Conservation (phyloP, 2,329 filamentous ascomycete species). For the Akanthomyces dipterigenus region DNA sequence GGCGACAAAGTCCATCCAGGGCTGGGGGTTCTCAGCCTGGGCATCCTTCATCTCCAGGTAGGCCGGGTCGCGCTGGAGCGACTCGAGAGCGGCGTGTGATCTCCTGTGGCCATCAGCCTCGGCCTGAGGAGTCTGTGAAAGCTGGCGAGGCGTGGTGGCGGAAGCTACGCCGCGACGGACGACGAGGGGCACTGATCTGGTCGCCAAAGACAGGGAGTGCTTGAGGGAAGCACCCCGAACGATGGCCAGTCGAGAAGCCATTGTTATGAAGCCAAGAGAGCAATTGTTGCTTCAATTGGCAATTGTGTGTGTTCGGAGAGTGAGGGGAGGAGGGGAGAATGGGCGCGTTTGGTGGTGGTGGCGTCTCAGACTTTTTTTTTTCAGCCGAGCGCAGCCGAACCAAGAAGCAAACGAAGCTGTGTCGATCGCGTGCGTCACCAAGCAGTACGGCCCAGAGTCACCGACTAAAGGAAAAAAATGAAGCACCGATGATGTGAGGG, state of each 20-base stretch:
- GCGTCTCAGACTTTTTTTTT: background rate
- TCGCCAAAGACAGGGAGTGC: slow-evolving; percentile 14
- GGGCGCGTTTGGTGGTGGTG: background rate
- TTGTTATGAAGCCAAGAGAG: slow-evolving; percentile 13
- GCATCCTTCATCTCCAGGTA: slow-evolving; percentile 20
- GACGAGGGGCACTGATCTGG: slow-evolving; percentile 15
- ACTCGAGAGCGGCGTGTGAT: slow-evolving; percentile 13
- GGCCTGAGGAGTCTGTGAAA: slow-evolving; percentile 12
- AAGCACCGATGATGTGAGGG: background rate
- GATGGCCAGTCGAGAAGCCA: slow-evolving; percentile 23
- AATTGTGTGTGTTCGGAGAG: background rate
- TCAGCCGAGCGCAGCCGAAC: slow-evolving; percentile 6
- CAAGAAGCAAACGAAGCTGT: background rate
- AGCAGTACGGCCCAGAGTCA: background rate
- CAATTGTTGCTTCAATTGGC: slow-evolving; percentile 11
- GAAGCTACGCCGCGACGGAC: slow-evolving; percentile 10
- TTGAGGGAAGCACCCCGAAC: slow-evolving; percentile 18
- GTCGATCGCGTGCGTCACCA: slow-evolving; percentile 5
- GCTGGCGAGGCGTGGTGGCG: slow-evolving; percentile 12
- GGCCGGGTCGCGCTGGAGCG: slow-evolving; percentile 17
- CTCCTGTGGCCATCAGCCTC: slow-evolving; percentile 5
- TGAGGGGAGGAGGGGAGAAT: slow-evolving; percentile 6
- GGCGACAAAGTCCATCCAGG: slow-evolving; percentile 52
- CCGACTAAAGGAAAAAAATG: background rate
- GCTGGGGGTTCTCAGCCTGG: slow-evolving; percentile 16